A percentile compares a stretch with the other conserved stretches of the same genome.
These are phyloP conservation scores for Chrysanthemum lavandulifolium DNA, from an alignment of 129 eudicot species.

Conservation along the genomic window DNA sequence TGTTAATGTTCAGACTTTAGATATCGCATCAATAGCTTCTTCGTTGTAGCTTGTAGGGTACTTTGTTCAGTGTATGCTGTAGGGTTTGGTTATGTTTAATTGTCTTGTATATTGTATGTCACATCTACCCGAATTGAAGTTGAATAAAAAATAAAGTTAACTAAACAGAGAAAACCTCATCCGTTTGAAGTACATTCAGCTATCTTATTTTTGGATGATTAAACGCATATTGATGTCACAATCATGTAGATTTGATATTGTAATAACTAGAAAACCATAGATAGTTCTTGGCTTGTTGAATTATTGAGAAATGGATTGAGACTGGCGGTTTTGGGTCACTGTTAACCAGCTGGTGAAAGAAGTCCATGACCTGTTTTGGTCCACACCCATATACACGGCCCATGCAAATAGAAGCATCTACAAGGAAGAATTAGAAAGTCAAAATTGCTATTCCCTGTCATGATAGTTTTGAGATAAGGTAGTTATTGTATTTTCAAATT, in stretches of 20 bases:
- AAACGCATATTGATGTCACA: not conserved
- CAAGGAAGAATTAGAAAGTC: not conserved
- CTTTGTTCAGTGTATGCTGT: not conserved
- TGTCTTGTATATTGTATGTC: not conserved
- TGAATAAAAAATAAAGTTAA: no score
- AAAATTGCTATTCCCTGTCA: conserved; percentile 10
- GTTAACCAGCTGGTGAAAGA: conserved; percentile 37
- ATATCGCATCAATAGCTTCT: no score
- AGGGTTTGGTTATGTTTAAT: not conserved
- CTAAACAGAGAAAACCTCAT: no score
- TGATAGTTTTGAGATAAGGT: conserved; percentile 11
- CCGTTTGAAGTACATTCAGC: no score
- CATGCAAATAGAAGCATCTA: conserved; percentile 23
- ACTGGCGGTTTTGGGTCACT: conserved; percentile 32
- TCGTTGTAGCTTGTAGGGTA: no score
- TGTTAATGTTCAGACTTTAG: no score
- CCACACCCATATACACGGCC: conserved; percentile 26
- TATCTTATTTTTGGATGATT: not conserved
- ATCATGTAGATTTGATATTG: conserved; percentile 12
- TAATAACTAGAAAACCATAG: conserved; percentile 13
- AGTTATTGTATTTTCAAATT: not conserved
- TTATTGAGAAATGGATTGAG: conserved; percentile 29
- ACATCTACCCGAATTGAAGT: no score
- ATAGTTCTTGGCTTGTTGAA: conserved; percentile 18
- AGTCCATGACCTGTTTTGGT: conserved; percentile 35